A percentile compares a stretch with the other conserved stretches of the same genome.
phyloP scores from a whole-genome alignment of 768 basidiomycete species.

The Pleurotus citrinopileatus region DNA sequence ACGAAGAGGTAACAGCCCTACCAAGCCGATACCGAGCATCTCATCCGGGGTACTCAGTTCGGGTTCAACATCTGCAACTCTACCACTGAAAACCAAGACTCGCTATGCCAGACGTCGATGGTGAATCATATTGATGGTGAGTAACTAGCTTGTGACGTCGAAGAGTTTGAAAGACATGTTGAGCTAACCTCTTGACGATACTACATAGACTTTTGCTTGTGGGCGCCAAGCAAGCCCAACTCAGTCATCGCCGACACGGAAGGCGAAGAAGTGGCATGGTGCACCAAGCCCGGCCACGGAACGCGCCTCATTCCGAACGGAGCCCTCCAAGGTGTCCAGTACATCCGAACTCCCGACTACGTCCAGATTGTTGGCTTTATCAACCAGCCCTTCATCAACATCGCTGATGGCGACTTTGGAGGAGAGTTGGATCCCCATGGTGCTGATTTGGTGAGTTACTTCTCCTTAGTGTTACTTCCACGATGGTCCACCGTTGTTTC shows the following conservation, averaged over 20 bases:
- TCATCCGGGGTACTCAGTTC: slow-evolving; percentile 50
- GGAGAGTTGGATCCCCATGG: slow-evolving; percentile 79
- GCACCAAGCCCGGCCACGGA: slow-evolving; percentile 70
- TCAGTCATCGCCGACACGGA: slow-evolving; percentile 68
- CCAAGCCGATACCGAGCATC: slow-evolving; percentile 40
- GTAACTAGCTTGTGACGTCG: neutral
- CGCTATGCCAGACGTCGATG: slow-evolving; percentile 56
- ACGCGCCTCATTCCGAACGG: slow-evolving; percentile 71
- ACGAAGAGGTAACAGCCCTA: slow-evolving; percentile 38
- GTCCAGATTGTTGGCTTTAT: slow-evolving; percentile 62
- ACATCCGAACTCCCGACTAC: slow-evolving; percentile 63
- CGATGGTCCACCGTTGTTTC: neutral
- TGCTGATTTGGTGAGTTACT: slow-evolving; percentile 37
- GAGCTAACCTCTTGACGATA: slow-evolving; percentile 22
- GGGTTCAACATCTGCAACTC: slow-evolving; percentile 63
- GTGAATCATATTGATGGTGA: slow-evolving; percentile 50
- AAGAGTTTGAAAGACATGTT: no score
- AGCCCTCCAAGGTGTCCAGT: slow-evolving; percentile 65
- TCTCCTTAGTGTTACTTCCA: no score
- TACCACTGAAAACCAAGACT: slow-evolving; percentile 51
- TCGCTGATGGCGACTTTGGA: slow-evolving; percentile 46
- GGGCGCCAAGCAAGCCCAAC: slow-evolving; percentile 47
- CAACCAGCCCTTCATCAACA: slow-evolving; percentile 67
- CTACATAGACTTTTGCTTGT: slow-evolving; percentile 68
- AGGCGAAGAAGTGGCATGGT: slow-evolving; percentile 69